Conservation (phyloP, 495 filamentous ascomycete genomes). For the Apodospora peruviana region DNA sequence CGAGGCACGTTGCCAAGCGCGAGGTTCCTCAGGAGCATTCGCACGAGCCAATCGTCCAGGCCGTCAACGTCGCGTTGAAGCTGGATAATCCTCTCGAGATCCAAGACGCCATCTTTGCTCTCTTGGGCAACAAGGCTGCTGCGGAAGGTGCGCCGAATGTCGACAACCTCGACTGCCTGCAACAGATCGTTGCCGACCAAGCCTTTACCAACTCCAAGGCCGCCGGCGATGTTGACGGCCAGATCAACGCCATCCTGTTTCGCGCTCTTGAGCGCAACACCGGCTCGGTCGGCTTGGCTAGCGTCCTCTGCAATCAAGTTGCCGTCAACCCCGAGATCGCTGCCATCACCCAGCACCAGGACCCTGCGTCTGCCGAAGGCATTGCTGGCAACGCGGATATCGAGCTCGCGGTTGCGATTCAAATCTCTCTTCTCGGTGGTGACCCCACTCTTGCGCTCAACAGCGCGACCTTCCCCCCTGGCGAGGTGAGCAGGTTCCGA, state of each 20-base stretch:
- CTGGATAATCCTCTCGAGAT: conserved; percentile 58
- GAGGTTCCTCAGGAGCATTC: conserved; percentile 62
- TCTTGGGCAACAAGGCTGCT: conserved; percentile 58
- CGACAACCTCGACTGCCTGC: conserved; percentile 56
- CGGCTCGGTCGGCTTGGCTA: conserved; percentile 47
- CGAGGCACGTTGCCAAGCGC: conserved; percentile 35
- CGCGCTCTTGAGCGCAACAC: conserved; percentile 62
- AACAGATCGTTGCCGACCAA: conserved; percentile 62
- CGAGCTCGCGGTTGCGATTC: conserved; percentile 46
- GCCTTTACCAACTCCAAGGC: conserved; percentile 67
- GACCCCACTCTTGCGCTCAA: conserved; percentile 52
- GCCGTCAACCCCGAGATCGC: conserved; percentile 66
- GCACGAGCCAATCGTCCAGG: conserved; percentile 50
- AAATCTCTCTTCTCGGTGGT: conserved; percentile 52
- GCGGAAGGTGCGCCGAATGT: conserved; percentile 51
- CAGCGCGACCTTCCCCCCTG: conserved; percentile 55
- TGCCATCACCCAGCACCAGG: conserved; percentile 59
- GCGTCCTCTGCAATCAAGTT: conserved; percentile 50
- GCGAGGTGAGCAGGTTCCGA: conserved; percentile 31
- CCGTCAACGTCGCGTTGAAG: conserved; percentile 39
- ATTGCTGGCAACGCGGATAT: conserved; percentile 52
- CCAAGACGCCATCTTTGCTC: conserved; percentile 55
- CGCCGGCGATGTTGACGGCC: conserved; percentile 50
- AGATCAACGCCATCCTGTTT: conserved; percentile 55
- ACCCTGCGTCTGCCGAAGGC: conserved; percentile 50